Evolutionary conservation across 2,329 filamentous ascomycete genomes (phyloP), one percentile per base, ranked within the genome.

Genomic region (Nigrospora sphaerica): DNA sequence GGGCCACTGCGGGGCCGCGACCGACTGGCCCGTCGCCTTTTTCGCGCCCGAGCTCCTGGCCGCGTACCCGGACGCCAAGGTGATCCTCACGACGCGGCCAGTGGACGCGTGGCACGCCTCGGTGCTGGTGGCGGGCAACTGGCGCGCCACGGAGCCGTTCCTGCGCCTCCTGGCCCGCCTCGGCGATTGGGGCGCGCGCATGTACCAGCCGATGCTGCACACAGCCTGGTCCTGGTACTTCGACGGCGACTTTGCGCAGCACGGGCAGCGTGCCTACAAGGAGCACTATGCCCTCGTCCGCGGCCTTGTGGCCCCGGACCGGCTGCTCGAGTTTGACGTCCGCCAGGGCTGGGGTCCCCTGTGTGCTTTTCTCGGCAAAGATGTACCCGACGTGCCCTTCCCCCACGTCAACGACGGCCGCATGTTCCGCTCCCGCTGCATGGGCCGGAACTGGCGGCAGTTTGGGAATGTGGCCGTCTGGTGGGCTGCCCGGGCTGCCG

Each of bases 171-270:
- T 80, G 13, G 74, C 75, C 35, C 69, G 74, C 62, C 70, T 74
- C 54, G 78, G 77, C 66, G 38, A 18, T 9, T 85, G 81, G 81
- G 81, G 77, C 18, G 80, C 81, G 9, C 70, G 76, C 60, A 79
- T 85, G 70, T 85, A 85, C 69, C 77, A 84, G 60, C 81, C 81
- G 35, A 85, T 86, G 81, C 72, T 86, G 48, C 72, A 74, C 62
- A 83, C 82, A 64, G 84, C 85, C 69, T 86, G 83, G 67, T 75
- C 80, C 56, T 75, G 73, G 46, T 86, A 85, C 66, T 86, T 84
- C 72, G 74, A 80, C 51, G 80, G 79, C 43, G 81, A 85, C 60
- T 86, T 86, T 61, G 75, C 77, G 58, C 75, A 76, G 60, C 70
- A 77, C 49, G 83, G 81, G 58, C 85, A 85, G 68, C 71, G 80